Evolutionary conservation across 768 basidiomycete species (phyloP).

Genomic region (Ephemerocybe angulata): DNA sequence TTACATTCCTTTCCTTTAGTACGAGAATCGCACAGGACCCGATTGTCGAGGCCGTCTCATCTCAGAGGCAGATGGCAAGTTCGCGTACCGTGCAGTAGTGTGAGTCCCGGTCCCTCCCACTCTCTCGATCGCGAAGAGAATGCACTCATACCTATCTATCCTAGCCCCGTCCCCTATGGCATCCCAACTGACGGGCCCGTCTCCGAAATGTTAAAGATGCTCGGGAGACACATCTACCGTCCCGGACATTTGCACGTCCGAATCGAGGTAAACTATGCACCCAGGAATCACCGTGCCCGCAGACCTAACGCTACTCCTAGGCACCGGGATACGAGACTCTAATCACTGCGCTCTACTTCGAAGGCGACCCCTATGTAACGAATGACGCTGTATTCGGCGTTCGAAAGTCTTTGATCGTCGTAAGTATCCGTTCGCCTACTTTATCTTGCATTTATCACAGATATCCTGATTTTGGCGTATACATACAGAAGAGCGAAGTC

Average conservation of each 20-base stretch:
- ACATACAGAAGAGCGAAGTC: conserved; percentile 45
- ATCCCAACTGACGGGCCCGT: conserved; percentile 80
- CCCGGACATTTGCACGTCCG: conserved; percentile 80
- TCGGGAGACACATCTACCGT: conserved; percentile 70
- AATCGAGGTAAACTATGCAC: conserved; percentile 44
- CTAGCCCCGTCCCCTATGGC: conserved; percentile 59
- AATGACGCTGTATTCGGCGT: conserved; percentile 84
- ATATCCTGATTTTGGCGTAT: neutral
- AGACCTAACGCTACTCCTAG: conserved; percentile 18
- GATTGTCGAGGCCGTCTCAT: conserved; percentile 72
- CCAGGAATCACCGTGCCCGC: neutral
- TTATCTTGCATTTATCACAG: neutral
- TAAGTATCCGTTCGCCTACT: conserved; percentile 30
- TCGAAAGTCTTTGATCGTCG: conserved; percentile 72
- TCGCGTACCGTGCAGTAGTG: conserved; percentile 70
- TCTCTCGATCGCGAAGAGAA: conserved; percentile 1
- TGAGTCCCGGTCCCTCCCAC: conserved; percentile 15
- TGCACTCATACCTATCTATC: neutral
- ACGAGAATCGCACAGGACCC: conserved; percentile 49
- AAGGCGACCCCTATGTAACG: conserved; percentile 59
- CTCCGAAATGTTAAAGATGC: conserved; percentile 49
- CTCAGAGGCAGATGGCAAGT: conserved; percentile 59
- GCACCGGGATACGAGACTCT: conserved; percentile 74
- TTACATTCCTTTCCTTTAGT: conserved; percentile 32
- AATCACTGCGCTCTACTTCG: conserved; percentile 69